phyloP scores from a whole-genome alignment of 306 rosid genomes.

The Rosa multiflora region DNA sequence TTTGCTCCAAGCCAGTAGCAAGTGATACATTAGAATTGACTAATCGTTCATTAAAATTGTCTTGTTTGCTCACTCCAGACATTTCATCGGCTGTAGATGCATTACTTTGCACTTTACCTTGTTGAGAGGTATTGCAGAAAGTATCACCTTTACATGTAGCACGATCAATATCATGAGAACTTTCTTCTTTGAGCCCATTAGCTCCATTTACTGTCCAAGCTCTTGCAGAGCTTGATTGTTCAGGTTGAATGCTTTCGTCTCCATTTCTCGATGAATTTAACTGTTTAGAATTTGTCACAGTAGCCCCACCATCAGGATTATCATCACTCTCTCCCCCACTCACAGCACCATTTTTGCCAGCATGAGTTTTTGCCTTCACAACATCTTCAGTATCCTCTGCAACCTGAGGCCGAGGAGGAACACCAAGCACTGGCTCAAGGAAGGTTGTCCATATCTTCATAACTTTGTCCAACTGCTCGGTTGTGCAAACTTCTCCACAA shows the following conservation, averaged over 20 bases:
- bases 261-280: slow-evolving; percentile 60
- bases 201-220: slow-evolving; percentile 66
- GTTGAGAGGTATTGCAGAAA: slow-evolving; percentile 41
- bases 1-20: slow-evolving; percentile 57
- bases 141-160: slow-evolving; percentile 49
- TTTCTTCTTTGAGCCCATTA: slow-evolving; percentile 62
- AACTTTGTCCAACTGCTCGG: slow-evolving; percentile 90
- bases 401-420: slow-evolving; percentile 80
- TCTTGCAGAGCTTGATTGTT: slow-evolving; percentile 73
- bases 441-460: slow-evolving; percentile 98
- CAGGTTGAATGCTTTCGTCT: slow-evolving; percentile 66
- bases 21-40: slow-evolving; percentile 56
- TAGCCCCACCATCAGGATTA: slow-evolving; percentile 64
- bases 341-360: slow-evolving; percentile 44
- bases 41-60: slow-evolving; percentile 50
- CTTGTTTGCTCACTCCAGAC: slow-evolving; percentile 70
- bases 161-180: slow-evolving; percentile 52
- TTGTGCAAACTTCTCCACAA: slow-evolving; percentile 91
- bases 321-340: slow-evolving; percentile 65
- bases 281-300: slow-evolving; percentile 50
- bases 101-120: slow-evolving; percentile 44
- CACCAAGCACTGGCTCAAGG: slow-evolving; percentile 87
- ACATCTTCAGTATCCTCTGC: slow-evolving; percentile 94
- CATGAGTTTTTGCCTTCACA: slow-evolving; percentile 57
- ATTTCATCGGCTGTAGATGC: slow-evolving; percentile 57